phyloP scores from a whole-genome alignment of 2,329 filamentous ascomycete species.

The Pseudogymnoascus sp. region DNA sequence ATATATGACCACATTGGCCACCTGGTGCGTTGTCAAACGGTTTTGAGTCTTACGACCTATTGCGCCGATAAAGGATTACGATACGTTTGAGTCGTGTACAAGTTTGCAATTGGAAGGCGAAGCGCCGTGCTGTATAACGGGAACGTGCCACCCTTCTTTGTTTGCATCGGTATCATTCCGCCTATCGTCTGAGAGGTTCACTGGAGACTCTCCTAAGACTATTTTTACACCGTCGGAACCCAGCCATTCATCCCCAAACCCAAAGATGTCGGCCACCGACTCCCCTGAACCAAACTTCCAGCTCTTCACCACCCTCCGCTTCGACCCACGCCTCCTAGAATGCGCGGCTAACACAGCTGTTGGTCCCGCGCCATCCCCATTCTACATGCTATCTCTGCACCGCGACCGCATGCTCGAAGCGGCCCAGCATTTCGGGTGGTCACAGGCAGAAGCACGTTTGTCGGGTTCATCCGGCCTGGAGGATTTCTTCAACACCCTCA shows the following conservation, averaged over 20 bases:
- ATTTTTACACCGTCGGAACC: not conserved
- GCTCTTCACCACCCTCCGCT: conserved; percentile 64
- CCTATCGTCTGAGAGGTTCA: not conserved
- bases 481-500: conserved; percentile 35
- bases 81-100: not conserved
- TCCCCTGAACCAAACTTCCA: conserved; percentile 37
- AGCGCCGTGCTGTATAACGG: not conserved
- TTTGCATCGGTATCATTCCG: not conserved
- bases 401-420: conserved; percentile 66
- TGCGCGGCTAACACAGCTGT: conserved; percentile 23
- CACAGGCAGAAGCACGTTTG: conserved; percentile 36
- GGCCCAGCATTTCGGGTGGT: conserved; percentile 48
- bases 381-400: conserved; percentile 75
- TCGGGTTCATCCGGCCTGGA: conserved; percentile 38
- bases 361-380: conserved; percentile 41
- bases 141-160: not conserved
- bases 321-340: conserved; percentile 49
- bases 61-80: not conserved
- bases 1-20: not conserved
- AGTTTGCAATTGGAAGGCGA: conserved; percentile 8
- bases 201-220: not conserved
- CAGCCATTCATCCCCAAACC: not conserved
- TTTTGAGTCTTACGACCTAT: not conserved
- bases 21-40: not conserved
- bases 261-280: not conserved